phyloP scores from a whole-genome alignment of 2,329 filamentous ascomycete species.

The Rugonectria rugulosa region DNA sequence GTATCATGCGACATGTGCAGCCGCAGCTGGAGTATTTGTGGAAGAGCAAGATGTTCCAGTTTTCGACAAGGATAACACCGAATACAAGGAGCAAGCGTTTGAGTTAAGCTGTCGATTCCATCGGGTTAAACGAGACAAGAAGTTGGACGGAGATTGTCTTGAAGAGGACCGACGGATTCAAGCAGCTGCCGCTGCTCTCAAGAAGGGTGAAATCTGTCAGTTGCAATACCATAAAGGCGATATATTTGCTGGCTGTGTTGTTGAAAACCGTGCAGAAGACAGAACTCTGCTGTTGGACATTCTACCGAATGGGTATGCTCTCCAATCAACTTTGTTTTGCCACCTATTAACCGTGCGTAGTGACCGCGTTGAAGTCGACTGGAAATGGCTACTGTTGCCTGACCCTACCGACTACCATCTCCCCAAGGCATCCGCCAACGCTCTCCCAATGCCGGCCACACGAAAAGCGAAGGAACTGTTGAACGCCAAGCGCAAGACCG shows the following conservation, averaged over 20 bases:
- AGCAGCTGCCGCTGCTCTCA: constrained; percentile 72
- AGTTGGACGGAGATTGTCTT: constrained; percentile 71
- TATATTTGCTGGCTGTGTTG: constrained; percentile 87
- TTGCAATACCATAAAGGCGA: constrained; percentile 84
- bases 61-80: constrained; percentile 87
- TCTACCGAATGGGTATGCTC: constrained; percentile 80
- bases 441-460: constrained; percentile 73
- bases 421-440: constrained; percentile 77
- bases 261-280: constrained; percentile 82
- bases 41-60: constrained; percentile 87
- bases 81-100: constrained; percentile 91
- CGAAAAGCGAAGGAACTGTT: constrained; percentile 71
- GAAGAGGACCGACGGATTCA: constrained; percentile 75
- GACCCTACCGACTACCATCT: constrained; percentile 74
- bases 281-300: constrained; percentile 81
- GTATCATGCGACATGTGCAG: constrained; percentile 95
- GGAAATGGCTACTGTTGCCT: constrained; percentile 82
- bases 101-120: constrained; percentile 97
- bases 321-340: not conserved
- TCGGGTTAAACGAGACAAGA: constrained; percentile 84
- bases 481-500: constrained; percentile 68
- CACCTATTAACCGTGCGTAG: constrained; percentile 57
- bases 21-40: constrained; percentile 89
- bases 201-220: constrained; percentile 81
- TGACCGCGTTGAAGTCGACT: constrained; percentile 80